Evolutionary conservation across 768 basidiomycete genomes (phyloP).

Genomic region (Serendipita sp.): DNA sequence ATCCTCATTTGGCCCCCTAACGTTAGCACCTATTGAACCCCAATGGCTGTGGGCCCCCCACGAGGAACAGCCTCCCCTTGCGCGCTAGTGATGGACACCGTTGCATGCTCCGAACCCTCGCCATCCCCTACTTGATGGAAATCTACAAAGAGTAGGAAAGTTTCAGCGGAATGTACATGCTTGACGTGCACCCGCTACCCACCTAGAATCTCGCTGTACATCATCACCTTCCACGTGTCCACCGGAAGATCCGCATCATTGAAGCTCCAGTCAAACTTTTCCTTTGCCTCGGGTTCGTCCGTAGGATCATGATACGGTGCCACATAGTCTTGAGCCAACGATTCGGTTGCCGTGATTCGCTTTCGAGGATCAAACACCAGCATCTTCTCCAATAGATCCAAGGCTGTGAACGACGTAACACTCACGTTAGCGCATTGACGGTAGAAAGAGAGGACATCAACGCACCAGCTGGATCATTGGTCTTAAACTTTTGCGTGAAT

Average conservation of each 20-base stretch:
- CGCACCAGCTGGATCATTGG: conserved; percentile 72
- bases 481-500: conserved; percentile 84
- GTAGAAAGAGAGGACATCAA: conserved; percentile 9
- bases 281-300: conserved; percentile 85
- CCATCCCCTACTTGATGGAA: conserved; percentile 15
- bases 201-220: conserved; percentile 98
- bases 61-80: background rate
- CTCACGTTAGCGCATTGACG: conserved; percentile 7
- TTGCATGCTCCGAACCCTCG: background rate
- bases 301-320: conserved; percentile 97
- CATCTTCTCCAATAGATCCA: conserved; percentile 97
- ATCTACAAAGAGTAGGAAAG: conserved; percentile 9
- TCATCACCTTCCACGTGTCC: conserved; percentile 99
- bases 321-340: conserved; percentile 86
- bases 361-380: conserved; percentile 96
- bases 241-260: conserved; percentile 98
- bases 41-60: background rate
- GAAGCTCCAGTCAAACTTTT: conserved; percentile 99
- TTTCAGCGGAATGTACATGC: background rate
- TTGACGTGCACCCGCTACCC: conserved; percentile 16
- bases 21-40: too few species aligned
- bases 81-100: background rate
- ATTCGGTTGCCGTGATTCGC: conserved; percentile 85
- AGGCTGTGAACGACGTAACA: conserved; percentile 32
- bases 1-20: too few species aligned